Conservation (phyloP, 2,329 filamentous ascomycete genomes). For the Penicillium sp. region DNA sequence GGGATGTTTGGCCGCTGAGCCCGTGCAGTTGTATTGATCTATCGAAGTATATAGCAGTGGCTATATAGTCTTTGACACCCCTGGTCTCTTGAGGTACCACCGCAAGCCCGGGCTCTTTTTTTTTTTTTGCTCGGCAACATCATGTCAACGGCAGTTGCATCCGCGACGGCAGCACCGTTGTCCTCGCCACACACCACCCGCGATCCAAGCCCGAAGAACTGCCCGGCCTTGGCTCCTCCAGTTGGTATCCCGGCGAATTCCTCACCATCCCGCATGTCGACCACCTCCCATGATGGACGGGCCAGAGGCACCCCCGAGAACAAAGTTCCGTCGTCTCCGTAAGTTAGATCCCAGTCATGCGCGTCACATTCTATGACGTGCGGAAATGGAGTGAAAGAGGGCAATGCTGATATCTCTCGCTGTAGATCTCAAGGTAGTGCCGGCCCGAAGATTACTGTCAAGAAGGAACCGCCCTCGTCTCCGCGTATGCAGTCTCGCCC, state of each 20-base stretch:
- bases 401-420: constrained; percentile 4
- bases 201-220: constrained; percentile 49
- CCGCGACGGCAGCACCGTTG: constrained; percentile 47
- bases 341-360: constrained; percentile 40
- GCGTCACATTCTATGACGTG: too few relatives aligned
- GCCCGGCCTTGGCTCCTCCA: constrained; percentile 45
- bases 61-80: background rate
- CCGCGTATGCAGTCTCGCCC: constrained; percentile 66
- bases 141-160: constrained; percentile 54
- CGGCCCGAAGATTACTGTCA: constrained; percentile 83
- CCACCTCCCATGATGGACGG: constrained; percentile 37
- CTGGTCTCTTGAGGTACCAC: background rate
- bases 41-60: background rate
- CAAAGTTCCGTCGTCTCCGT: constrained; percentile 48
- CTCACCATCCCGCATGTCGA: constrained; percentile 37
- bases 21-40: background rate
- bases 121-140: constrained; percentile 8
- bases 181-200: constrained; percentile 47
- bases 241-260: constrained; percentile 34
- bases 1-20: constrained; percentile 11
- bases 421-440: constrained; percentile 47
- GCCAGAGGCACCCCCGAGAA: constrained; percentile 40
- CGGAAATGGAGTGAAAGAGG: background rate
- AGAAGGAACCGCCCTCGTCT: constrained; percentile 87
- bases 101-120: background rate